Conservation (phyloP, 345 rosid species). For the Lenwebbia sp. region DNA sequence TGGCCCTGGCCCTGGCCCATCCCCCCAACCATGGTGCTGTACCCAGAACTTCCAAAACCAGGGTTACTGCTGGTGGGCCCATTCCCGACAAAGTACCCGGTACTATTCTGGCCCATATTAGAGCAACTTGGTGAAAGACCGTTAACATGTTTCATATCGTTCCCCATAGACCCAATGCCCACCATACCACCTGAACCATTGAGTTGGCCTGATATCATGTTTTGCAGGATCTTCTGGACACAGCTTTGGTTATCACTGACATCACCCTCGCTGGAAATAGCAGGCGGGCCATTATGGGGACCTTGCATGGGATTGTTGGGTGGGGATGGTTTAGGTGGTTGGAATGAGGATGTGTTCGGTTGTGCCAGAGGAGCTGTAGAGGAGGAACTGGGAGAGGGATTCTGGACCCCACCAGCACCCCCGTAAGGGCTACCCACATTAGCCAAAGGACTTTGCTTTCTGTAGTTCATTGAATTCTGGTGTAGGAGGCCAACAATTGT, state of each 20-base stretch:
- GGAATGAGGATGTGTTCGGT: constrained; percentile 28
- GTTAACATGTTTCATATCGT: constrained; percentile 20
- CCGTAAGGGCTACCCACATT: constrained; percentile 36
- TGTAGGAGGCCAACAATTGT: constrained; percentile 33
- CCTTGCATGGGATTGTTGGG: constrained; percentile 31
- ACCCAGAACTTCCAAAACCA: constrained; percentile 17
- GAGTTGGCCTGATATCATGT: constrained; percentile 36
- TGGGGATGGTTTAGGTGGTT: constrained; percentile 30
- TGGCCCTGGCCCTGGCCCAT: constrained; percentile 23
- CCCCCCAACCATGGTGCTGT: constrained; percentile 22
- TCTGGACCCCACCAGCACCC: constrained; percentile 27
- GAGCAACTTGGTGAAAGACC: constrained; percentile 17
- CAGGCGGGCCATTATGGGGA: constrained; percentile 7
- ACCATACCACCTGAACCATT: constrained; percentile 24
- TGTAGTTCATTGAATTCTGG: constrained; percentile 49
- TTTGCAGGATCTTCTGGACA: constrained; percentile 50
- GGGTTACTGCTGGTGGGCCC: constrained; percentile 12
- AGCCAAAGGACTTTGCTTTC: constrained; percentile 30
- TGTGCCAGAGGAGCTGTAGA: constrained; percentile 31
- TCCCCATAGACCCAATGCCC: constrained; percentile 23
- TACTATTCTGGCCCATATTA: constrained; percentile 8
- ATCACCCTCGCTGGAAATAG: constrained; percentile 30
- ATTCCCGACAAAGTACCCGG: constrained; percentile 16
- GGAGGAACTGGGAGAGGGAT: constrained; percentile 43
- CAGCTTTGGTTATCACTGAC: constrained; percentile 35